These are phyloP conservation scores for Gracilaria caudata DNA, from an alignment of 23 red algal genomes.

Conservation along the genomic window DNA sequence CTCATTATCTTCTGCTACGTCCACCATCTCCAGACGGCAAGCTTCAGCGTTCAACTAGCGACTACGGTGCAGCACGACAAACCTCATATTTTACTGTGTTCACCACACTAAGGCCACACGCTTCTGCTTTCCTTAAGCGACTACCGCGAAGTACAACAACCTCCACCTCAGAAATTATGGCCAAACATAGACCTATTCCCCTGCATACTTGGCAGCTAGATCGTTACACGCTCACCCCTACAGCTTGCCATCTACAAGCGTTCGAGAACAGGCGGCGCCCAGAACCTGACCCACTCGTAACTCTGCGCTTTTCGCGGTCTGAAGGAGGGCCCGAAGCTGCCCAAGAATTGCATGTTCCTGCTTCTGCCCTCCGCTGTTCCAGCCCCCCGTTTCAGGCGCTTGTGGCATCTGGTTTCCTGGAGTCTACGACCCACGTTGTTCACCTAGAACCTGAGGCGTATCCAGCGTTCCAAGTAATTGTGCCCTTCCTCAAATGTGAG, in stretches of 20 bases:
- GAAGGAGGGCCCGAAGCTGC: not conserved
- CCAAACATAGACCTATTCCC: conserved; percentile 3
- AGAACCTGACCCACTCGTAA: conserved; percentile 1
- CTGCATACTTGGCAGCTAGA: conserved; percentile 22
- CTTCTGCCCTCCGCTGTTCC: not conserved
- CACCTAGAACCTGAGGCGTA: conserved; percentile 7
- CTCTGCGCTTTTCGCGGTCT: not conserved
- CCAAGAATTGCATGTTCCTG: not conserved
- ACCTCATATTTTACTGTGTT: not conserved
- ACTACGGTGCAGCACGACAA: not conserved
- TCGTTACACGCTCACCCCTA: conserved; percentile 1
- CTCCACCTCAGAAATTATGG: not conserved
- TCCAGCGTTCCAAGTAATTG: not conserved
- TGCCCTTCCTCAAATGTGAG: conserved; percentile 10
- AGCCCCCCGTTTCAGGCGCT: conserved; percentile 9
- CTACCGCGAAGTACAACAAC: not conserved
- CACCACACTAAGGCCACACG: not conserved
- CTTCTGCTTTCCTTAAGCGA: not conserved
- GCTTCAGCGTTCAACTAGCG: no score
- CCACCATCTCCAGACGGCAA: no score
- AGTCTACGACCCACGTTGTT: conserved; percentile 14
- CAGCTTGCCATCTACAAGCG: not conserved
- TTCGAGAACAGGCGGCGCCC: conserved; percentile 1
- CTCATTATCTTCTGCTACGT: no score
- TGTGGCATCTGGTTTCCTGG: conserved; percentile 15